These are phyloP conservation scores for Trypanosoma avium DNA, from an alignment of 208 protist genomes.

Conservation along the genomic window DNA sequence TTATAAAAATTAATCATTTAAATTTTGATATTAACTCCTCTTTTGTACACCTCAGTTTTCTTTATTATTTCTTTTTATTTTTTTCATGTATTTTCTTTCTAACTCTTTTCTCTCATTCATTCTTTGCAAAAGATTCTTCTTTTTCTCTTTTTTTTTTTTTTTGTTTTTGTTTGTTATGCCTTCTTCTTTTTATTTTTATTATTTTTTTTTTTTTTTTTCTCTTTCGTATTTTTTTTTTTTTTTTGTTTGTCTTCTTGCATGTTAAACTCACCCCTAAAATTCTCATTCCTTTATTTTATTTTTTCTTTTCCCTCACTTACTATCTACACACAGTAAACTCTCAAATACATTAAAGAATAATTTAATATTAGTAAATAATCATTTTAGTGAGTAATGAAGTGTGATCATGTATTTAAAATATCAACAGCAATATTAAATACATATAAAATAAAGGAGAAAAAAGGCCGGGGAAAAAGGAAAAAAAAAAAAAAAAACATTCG, in stretches of 20 bases:
- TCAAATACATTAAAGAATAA: too few relatives aligned
- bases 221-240: too few relatives aligned
- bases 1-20: neutral
- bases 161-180: neutral
- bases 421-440: too few relatives aligned
- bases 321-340: neutral
- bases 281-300: neutral
- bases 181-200: conserved; percentile 1
- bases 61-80: neutral
- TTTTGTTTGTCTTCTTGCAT: too few relatives aligned
- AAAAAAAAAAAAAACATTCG: conserved; percentile 26
- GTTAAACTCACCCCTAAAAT: too few relatives aligned
- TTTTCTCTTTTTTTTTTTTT: neutral
- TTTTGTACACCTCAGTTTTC: neutral
- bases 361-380: too few relatives aligned
- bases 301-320: neutral
- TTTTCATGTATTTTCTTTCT: neutral
- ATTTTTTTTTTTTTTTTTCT: too few relatives aligned
- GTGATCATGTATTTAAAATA: too few relatives aligned
- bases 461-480: conserved; percentile 20
- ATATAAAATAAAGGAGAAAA: conserved; percentile 6
- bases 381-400: too few relatives aligned
- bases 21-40: neutral
- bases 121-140: neutral
- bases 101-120: neutral